Evolutionary conservation across 2,329 filamentous ascomycete genomes (phyloP).

Genomic region (Ophiocordyceps unilateralis): DNA sequence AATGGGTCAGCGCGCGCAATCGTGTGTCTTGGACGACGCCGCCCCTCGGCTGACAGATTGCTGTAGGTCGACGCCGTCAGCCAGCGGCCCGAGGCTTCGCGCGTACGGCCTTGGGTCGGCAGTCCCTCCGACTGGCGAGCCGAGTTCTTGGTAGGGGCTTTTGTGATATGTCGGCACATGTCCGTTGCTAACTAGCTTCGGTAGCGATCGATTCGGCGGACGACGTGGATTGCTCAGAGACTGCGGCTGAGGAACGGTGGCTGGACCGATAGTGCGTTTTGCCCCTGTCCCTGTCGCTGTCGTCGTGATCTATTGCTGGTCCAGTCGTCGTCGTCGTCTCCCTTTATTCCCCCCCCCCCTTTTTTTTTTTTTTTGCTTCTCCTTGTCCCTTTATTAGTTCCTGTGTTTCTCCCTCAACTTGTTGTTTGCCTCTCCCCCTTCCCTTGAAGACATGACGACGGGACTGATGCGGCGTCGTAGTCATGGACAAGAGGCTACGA

Average conservation of each 20-base stretch:
- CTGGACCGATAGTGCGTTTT: background rate
- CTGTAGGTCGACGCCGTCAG: background rate
- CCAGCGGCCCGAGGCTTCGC: background rate
- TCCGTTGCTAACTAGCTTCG: background rate
- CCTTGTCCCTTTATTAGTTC: no score
- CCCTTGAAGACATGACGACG: no score
- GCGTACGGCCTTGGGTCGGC: background rate
- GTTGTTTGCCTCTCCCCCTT: no score
- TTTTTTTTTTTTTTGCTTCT: no score
- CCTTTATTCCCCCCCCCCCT: no score
- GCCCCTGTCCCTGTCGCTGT: no score
- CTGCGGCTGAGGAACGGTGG: background rate
- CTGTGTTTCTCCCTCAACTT: no score
- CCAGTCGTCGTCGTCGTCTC: no score
- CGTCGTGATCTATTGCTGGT: no score
- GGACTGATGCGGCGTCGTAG: background rate
- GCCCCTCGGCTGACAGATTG: no score
- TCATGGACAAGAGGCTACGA: background rate
- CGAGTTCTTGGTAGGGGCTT: background rate
- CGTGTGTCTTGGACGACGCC: no score
- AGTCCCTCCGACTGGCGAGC: background rate
- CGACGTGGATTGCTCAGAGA: background rate
- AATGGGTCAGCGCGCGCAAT: background rate
- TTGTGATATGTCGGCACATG: no score
- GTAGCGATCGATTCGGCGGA: background rate